These are phyloP conservation scores for Neoarthrinium moseri DNA, from an alignment of 2,329 filamentous ascomycete species.

Conservation along the genomic window DNA sequence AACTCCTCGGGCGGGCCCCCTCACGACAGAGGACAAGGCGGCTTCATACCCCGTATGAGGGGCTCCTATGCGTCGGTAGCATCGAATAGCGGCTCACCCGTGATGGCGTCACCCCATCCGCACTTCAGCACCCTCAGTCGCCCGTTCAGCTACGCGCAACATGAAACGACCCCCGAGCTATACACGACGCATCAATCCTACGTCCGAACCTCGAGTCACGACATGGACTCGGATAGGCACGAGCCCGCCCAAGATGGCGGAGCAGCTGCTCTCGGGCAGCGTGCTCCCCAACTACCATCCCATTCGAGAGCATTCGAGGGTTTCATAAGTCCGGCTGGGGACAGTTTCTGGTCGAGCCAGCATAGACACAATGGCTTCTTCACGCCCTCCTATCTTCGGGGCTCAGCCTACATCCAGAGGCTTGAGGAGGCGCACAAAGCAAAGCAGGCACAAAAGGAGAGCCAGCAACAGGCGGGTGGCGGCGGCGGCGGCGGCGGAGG, in stretches of 20 bases:
- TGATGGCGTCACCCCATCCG: conserved; percentile 28
- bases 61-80: conserved; percentile 43
- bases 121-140: conserved; percentile 47
- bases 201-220: conserved; percentile 15
- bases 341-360: conserved; percentile 25
- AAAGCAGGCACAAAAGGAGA: conserved; percentile 52
- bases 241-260: conserved; percentile 23
- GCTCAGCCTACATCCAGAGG: conserved; percentile 74
- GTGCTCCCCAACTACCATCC: conserved; percentile 36
- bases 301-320: conserved; percentile 54
- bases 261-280: conserved; percentile 22
- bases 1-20: conserved; percentile 31
- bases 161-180: conserved; percentile 31
- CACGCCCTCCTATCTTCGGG: conserved; percentile 77
- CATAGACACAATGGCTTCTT: conserved; percentile 59
- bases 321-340: conserved; percentile 32
- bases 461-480: conserved; percentile 43
- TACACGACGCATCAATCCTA: conserved; percentile 25
- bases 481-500: conserved; percentile 34
- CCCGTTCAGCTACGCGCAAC: conserved; percentile 50
- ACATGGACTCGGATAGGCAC: conserved; percentile 33
- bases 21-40: conserved; percentile 29
- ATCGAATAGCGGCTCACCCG: conserved; percentile 29
- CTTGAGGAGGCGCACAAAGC: conserved; percentile 69
- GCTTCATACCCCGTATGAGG: conserved; percentile 31